Conservation (phyloP, 2,329 filamentous ascomycete genomes). For the Botrytis cinerea region DNA sequence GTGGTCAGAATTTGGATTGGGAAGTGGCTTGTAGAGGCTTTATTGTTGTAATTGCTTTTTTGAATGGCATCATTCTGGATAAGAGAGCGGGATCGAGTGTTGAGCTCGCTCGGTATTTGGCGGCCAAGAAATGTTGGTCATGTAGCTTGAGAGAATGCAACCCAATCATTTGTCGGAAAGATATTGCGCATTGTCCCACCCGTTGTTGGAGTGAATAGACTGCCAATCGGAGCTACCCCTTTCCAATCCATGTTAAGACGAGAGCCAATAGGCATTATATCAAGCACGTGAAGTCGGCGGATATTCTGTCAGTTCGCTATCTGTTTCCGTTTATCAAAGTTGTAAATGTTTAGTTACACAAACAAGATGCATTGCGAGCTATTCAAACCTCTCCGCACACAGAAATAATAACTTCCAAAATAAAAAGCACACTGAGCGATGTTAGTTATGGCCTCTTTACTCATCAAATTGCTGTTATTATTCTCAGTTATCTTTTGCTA, state of each 20-base stretch:
- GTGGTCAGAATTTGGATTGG: no score
- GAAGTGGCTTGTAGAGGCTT: neutral
- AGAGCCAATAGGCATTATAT: neutral
- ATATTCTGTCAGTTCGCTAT: neutral
- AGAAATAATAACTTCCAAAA: neutral
- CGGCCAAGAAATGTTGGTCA: neutral
- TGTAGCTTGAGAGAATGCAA: neutral
- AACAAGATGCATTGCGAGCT: neutral
- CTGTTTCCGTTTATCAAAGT: neutral
- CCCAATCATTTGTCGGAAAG: neutral
- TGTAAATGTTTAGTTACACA: neutral
- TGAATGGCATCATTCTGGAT: neutral
- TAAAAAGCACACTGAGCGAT: neutral
- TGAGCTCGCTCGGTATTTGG: neutral
- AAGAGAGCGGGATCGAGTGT: neutral
- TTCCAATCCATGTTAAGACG: neutral
- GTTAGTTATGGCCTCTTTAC: neutral
- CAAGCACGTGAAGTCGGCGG: neutral
- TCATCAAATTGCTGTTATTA: neutral
- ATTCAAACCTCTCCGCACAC: neutral
- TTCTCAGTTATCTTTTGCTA: neutral
- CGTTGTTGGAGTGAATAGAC: neutral
- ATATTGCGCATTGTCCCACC: neutral
- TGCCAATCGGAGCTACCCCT: constrained; percentile 7
- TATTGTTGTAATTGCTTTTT: neutral